phyloP scores from a whole-genome alignment of 352 stramenopile species.

The Phytophthora pluvialis region DNA sequence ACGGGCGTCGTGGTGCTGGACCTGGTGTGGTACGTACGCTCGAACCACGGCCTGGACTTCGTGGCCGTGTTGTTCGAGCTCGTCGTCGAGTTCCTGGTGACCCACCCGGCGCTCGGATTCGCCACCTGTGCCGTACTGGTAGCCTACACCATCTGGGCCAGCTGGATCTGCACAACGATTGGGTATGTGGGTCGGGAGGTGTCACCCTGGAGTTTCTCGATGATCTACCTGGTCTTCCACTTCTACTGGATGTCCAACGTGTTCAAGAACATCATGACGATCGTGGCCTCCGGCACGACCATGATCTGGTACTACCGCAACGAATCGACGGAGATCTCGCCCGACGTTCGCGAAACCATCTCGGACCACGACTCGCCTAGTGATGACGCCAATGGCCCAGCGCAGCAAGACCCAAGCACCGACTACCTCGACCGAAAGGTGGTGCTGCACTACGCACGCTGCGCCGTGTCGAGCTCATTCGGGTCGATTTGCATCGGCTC shows the following conservation, averaged over 20 bases:
- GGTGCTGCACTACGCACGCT: slow-evolving; percentile 73
- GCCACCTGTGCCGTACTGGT: slow-evolving; percentile 59
- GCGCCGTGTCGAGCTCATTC: slow-evolving; percentile 74
- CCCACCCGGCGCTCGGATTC: slow-evolving; percentile 61
- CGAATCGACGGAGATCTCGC: slow-evolving; percentile 66
- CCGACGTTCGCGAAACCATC: slow-evolving; percentile 40
- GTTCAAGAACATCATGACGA: slow-evolving; percentile 84
- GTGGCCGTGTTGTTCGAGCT: slow-evolving; percentile 86
- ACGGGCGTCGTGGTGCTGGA: slow-evolving; percentile 54
- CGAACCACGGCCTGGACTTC: slow-evolving; percentile 77
- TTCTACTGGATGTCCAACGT: slow-evolving; percentile 91
- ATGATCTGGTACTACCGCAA: slow-evolving; percentile 90
- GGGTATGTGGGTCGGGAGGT: slow-evolving; percentile 63
- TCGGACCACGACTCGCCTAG: slow-evolving; percentile 47
- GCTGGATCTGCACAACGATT: slow-evolving; percentile 83
- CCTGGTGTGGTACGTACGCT: slow-evolving; percentile 72
- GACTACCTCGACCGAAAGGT: slow-evolving; percentile 55
- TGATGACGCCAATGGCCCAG: slow-evolving; percentile 18
- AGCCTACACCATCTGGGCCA: slow-evolving; percentile 77
- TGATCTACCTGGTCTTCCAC: slow-evolving; percentile 82
- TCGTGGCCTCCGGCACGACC: slow-evolving; percentile 78
- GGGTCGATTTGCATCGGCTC: slow-evolving; percentile 86
- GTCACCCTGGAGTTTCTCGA: slow-evolving; percentile 71
- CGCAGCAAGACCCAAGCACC: slow-evolving; percentile 18
- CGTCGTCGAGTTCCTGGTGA: slow-evolving; percentile 70